Evolutionary conservation across 176 grass and related monocot species (phyloP).

Genomic region (Bothriochloa decipiens): DNA sequence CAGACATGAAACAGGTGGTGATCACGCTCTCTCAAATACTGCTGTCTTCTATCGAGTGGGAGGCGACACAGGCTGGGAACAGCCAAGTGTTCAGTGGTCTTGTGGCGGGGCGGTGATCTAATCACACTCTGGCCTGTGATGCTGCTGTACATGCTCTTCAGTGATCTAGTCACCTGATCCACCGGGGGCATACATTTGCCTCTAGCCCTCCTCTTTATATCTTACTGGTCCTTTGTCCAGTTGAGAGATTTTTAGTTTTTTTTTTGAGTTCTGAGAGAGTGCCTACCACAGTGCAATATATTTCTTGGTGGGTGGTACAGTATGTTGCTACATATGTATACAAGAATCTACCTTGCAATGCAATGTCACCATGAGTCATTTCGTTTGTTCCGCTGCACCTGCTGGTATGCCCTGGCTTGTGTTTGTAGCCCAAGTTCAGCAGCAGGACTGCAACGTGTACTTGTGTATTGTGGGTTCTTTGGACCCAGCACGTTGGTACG

Average conservation of each 20-base stretch:
- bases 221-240: slow-evolving; percentile 40
- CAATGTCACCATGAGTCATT: slow-evolving; percentile 12
- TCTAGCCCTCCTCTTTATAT: not conserved
- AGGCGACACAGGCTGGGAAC: slow-evolving; percentile 80
- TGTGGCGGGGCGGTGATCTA: slow-evolving; percentile 83
- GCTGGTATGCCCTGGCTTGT: not conserved
- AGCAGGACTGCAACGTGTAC: not conserved
- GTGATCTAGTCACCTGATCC: slow-evolving; percentile 2
- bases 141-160: slow-evolving; percentile 21
- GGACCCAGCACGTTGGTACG: too few relatives aligned
- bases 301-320: slow-evolving; percentile 31
- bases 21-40: slow-evolving; percentile 96
- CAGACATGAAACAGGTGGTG: slow-evolving; percentile 98
- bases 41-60: slow-evolving; percentile 94
- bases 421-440: not conserved
- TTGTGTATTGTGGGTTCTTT: not conserved
- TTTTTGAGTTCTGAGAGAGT: slow-evolving; percentile 20
- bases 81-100: slow-evolving; percentile 98
- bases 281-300: slow-evolving; percentile 16
- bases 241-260: slow-evolving; percentile 38
- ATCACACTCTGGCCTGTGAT: slow-evolving; percentile 6
- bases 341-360: slow-evolving; percentile 19
- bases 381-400: not conserved
- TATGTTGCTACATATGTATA: slow-evolving; percentile 48
- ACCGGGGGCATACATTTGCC: slow-evolving; percentile 6